phyloP scores from a whole-genome alignment of 1,139 yeast species.

The Protomyces macrosporus region DNA sequence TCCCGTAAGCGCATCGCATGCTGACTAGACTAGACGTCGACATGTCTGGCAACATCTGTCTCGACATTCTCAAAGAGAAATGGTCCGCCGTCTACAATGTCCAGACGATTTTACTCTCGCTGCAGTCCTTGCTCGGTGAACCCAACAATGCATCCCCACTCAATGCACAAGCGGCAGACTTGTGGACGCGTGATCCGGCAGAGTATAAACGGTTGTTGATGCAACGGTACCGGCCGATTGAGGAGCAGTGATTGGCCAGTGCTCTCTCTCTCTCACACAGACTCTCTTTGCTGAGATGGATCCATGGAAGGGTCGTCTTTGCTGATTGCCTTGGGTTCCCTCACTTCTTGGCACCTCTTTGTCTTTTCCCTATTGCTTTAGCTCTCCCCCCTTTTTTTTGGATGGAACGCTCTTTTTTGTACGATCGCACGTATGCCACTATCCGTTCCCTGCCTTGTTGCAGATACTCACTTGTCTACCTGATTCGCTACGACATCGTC shows the following conservation, averaged over 20 bases:
- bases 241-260: constrained; percentile 31
- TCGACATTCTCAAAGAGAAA: constrained; percentile 49
- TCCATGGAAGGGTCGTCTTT: too few species aligned
- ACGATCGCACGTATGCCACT: not conserved
- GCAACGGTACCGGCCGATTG: constrained; percentile 46
- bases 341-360: not conserved
- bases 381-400: not conserved
- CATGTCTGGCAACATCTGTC: constrained; percentile 36
- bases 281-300: too few species aligned
- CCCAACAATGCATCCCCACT: constrained; percentile 53
- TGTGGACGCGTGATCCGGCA: constrained; percentile 36
- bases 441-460: not conserved
- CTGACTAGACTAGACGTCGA: constrained; percentile 17
- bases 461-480: not conserved
- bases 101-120: constrained; percentile 53
- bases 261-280: too few species aligned
- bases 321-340: too few species aligned
- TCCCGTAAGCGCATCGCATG: constrained; percentile 50
- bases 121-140: constrained; percentile 55
- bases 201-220: constrained; percentile 47
- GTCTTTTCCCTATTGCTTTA: not conserved
- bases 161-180: constrained; percentile 42
- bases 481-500: not conserved
- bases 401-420: not conserved
- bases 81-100: constrained; percentile 69